Base-by-base conservation (phyloP, 306 rosid genomes). In the Begonia loranthoides region DNA sequence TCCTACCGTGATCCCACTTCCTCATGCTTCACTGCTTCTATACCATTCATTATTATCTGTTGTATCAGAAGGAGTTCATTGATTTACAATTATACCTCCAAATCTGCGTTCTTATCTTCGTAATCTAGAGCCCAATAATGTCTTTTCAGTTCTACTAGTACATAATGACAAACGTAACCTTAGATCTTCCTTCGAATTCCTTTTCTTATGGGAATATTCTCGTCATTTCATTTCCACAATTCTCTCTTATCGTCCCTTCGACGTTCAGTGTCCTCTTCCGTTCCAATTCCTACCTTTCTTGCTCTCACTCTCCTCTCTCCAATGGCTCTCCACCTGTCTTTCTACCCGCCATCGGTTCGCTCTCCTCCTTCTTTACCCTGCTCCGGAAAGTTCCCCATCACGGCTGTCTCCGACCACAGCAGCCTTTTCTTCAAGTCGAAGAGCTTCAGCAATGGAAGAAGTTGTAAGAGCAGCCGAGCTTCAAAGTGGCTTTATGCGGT, bases 251-350 rank as follows among this genome's bases (percentile, higher is more conserved):
- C 13, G 46, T 13, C 46, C 12, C 1, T 43, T 43, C 6, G n/a
- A 10, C 47, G 24, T 19, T 44, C 39, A 43, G 51, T 0, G 38
- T 13, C 15, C 60, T 39, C 57, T 56, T 49, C 56, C 13, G 0
- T n/a, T n/a, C 47, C 47, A 41, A 2, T 13, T 28, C 17, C 15
- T 6, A 50, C 36, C 51, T 47, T 21, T n/a, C 52, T 43, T 0
- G 4, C 73, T 72, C 41, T 17, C 54, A 28, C 17, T 13, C 16
- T 40, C 61, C 58, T 50, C 46, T 41, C 61, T 15, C 41, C 72
- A 71, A 90, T 85, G 94, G 92, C 72, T 51, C 72, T 77, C 52
- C 70, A 66, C 12, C 66, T 78, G 10, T 57, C 73, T 49, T 63
- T 71, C 57, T 64, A 81, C 22, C 56, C 70, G 55, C 76, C 66